Percentiles rank a stretch among this genome's conserved stretches.
Evolutionary conservation across 768 basidiomycete species (phyloP).

Genomic region (Termitomyces titanicus): DNA sequence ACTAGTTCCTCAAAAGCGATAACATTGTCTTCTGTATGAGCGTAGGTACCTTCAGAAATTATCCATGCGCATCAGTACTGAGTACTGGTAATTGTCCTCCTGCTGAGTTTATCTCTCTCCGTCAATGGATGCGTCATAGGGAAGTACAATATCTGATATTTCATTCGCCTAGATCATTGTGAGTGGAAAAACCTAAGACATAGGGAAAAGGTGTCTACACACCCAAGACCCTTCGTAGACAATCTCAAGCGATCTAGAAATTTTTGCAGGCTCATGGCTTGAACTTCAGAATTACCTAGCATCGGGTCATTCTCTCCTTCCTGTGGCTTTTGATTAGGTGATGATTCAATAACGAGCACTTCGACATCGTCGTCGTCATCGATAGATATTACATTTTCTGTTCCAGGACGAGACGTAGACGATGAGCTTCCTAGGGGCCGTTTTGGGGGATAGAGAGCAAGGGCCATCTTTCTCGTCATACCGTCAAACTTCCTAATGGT

Average conservation of each 20-base stretch:
- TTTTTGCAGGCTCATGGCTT: constrained; percentile 7
- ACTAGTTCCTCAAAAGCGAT: too few relatives aligned
- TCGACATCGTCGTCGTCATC: constrained; percentile 27
- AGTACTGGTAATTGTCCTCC: constrained; percentile 53
- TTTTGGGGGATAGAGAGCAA: constrained; percentile 8
- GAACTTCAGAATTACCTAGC: not conserved
- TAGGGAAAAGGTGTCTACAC: not conserved
- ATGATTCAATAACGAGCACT: not conserved
- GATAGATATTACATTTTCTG: constrained; percentile 14
- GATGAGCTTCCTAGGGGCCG: not conserved
- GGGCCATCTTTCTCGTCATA: constrained; percentile 6
- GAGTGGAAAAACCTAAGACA: not conserved
- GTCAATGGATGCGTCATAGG: constrained; percentile 64
- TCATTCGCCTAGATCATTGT: constrained; percentile 38
- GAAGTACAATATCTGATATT: constrained; percentile 85
- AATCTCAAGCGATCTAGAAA: constrained; percentile 12
- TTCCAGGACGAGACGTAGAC: constrained; percentile 1
- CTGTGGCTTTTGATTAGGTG: not conserved
- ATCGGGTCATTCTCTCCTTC: not conserved
- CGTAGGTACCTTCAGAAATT: too few relatives aligned
- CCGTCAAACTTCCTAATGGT: constrained; percentile 10
- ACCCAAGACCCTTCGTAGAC: constrained; percentile 19
- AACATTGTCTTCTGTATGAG: too few relatives aligned
- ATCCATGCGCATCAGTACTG: constrained; percentile 21
- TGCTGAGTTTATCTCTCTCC: constrained; percentile 42